Percentiles rank a stretch among this genome's conserved stretches.
Evolutionary conservation across 2,329 filamentous ascomycete species (phyloP).

Genomic region (Ophidiomyces ophidiicola): DNA sequence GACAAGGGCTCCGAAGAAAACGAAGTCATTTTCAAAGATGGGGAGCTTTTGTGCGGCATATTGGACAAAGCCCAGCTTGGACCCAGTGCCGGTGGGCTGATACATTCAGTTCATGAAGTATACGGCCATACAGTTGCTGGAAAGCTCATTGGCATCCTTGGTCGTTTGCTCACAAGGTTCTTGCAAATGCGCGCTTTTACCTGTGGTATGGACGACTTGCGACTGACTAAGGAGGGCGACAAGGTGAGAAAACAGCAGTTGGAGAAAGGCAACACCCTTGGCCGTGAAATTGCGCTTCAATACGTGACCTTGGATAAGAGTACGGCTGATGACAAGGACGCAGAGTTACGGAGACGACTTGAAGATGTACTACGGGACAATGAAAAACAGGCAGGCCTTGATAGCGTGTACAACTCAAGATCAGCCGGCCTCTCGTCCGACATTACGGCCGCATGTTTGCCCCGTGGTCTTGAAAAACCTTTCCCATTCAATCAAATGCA

Average conservation of each 20-base stretch:
- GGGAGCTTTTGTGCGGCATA: slow-evolving; percentile 79
- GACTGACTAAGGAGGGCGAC: slow-evolving; percentile 71
- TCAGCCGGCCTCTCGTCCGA: slow-evolving; percentile 60
- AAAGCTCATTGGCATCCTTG: slow-evolving; percentile 76
- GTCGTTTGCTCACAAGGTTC: slow-evolving; percentile 75
- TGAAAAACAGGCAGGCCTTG: slow-evolving; percentile 78
- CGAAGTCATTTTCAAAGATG: slow-evolving; percentile 67
- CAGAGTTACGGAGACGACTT: slow-evolving; percentile 62
- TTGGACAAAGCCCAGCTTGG: slow-evolving; percentile 94
- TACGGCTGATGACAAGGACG: slow-evolving; percentile 50
- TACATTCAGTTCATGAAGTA: slow-evolving; percentile 85
- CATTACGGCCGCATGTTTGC: slow-evolving; percentile 69
- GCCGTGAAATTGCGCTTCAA: slow-evolving; percentile 66
- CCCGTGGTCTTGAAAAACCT: slow-evolving; percentile 69
- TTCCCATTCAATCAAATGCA: slow-evolving; percentile 99
- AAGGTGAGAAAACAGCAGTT: slow-evolving; percentile 56
- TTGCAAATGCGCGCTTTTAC: slow-evolving; percentile 91
- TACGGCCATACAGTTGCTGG: slow-evolving; percentile 82
- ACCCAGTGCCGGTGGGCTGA: slow-evolving; percentile 69
- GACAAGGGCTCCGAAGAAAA: slow-evolving; percentile 59
- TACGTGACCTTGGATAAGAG: slow-evolving; percentile 72
- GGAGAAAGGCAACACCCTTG: slow-evolving; percentile 53
- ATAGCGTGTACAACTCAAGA: slow-evolving; percentile 67
- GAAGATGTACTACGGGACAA: slow-evolving; percentile 88
- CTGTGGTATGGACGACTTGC: slow-evolving; percentile 92